Evolutionary conservation across 257 asterid genomes (phyloP), one percentile per base, ranked within the genome.

Genomic region (Haberlea rhodopensis): DNA sequence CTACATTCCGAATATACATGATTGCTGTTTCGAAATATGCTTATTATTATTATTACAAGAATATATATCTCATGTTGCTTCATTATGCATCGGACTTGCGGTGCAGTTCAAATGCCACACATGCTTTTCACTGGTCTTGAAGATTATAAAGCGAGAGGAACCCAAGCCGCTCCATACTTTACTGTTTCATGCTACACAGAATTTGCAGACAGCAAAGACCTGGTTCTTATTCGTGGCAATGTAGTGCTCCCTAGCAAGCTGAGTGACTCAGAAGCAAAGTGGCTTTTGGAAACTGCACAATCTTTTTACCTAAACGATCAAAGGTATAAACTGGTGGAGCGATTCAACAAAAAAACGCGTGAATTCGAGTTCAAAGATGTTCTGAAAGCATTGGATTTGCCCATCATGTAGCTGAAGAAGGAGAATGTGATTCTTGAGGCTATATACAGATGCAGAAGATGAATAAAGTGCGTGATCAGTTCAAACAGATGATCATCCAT

Each of bases 61-160:
- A 59, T 31, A 25, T 55, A 53, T 22, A 8, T 40, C 57, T 55
- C 61, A 60, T 37, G 60, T 59, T 21, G 34, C 27, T 70, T 62
- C 24, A 34, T 53, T 62, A 52, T 48, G n/a, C 48, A 32, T 67
- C 21, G 3, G 29, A 54, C 46, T 61, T 71, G 28, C 71, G 29
- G 34, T 83, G 66, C 94, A 89, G 96, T 84, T 77, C 87, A 89
- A 82, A 88, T 82, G 89, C 97, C 99, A 24, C 87, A 84, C 85
- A 79, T 92, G 67, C 84, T 92, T 61, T 79, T 92, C 73, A 92
- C 96, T n/a, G 99, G 99, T 60, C 97, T 92, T 27, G 97, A 92
- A 76, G 97, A 87, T 69, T 89, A 92, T 67, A 89, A 85, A 76
- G 96, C 97, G 26, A 89, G 94, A 79, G 99, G 99, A 71, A 87